A percentile compares a stretch with the other conserved stretches of the same genome.
phyloP scores from a whole-genome alignment of 495 filamentous ascomycete genomes.

The Penicillium cinerascens region DNA sequence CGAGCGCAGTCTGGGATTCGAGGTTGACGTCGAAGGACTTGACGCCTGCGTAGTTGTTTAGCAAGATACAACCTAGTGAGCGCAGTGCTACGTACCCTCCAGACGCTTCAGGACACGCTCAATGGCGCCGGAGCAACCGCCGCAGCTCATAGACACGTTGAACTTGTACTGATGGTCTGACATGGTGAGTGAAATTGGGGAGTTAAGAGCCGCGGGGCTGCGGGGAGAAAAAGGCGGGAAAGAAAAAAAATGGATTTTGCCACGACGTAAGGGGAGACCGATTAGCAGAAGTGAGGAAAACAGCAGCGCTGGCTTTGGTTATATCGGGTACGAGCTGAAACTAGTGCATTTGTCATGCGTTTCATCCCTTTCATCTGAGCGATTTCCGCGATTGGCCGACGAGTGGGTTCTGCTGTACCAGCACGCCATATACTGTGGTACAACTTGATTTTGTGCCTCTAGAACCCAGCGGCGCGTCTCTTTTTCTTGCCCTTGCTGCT shows the following conservation, averaged over 20 bases:
- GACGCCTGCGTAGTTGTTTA: slow-evolving; percentile 56
- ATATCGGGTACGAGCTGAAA: background rate
- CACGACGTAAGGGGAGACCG: background rate
- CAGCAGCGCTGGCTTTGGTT: background rate
- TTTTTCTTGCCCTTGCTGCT: slow-evolving; percentile 38
- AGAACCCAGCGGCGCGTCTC: slow-evolving; percentile 44
- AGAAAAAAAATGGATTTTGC: slow-evolving; percentile 1
- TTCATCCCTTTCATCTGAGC: slow-evolving; percentile 10
- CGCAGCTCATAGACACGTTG: slow-evolving; percentile 65
- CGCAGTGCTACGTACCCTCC: slow-evolving; percentile 58
- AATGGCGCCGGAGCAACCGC: slow-evolving; percentile 68
- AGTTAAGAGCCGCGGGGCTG: slow-evolving; percentile 4
- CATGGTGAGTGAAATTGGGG: slow-evolving; percentile 34
- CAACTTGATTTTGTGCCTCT: slow-evolving; percentile 37
- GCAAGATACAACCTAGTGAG: background rate
- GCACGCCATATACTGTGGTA: slow-evolving; percentile 42
- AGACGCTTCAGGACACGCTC: slow-evolving; percentile 94
- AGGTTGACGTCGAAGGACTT: slow-evolving; percentile 83
- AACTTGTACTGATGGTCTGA: slow-evolving; percentile 68
- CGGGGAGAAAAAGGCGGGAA: slow-evolving; percentile 4
- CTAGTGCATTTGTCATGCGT: background rate
- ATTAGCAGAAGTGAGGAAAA: background rate
- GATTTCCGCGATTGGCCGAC: slow-evolving; percentile 23
- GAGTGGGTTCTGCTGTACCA: slow-evolving; percentile 1
- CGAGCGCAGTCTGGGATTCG: slow-evolving; percentile 71